Conservation (phyloP, 1,284 basidiomycete species). For the Irpex rosettiformis region DNA sequence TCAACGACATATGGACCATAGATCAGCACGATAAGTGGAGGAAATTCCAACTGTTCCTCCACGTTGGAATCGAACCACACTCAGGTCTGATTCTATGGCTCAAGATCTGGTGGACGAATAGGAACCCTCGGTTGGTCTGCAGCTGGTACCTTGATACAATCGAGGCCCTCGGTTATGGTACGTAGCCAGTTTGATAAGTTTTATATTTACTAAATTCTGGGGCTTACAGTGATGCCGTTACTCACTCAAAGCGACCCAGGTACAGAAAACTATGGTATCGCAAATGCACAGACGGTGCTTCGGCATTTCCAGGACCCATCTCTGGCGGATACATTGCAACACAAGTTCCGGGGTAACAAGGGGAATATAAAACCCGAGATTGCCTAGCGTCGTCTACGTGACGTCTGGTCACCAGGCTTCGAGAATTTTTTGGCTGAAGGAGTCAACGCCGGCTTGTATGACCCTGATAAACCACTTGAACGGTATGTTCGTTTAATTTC, state of each 20-base stretch:
- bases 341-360: constrained; percentile 29
- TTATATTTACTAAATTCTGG: neutral
- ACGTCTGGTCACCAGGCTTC: constrained; percentile 30
- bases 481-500: neutral
- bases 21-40: constrained; percentile 43
- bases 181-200: neutral
- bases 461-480: constrained; percentile 3
- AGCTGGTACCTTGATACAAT: constrained; percentile 30
- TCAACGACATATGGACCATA: constrained; percentile 34
- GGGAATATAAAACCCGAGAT: constrained; percentile 36
- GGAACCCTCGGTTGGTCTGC: constrained; percentile 33
- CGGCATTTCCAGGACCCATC: constrained; percentile 31
- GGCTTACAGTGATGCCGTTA: constrained; percentile 26
- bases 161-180: constrained; percentile 16
- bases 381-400: constrained; percentile 29
- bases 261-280: constrained; percentile 34
- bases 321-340: constrained; percentile 32
- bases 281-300: constrained; percentile 34
- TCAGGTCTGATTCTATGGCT: constrained; percentile 31
- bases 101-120: constrained; percentile 40
- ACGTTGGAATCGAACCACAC: constrained; percentile 33
- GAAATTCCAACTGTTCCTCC: constrained; percentile 33
- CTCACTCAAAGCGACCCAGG: constrained; percentile 38
- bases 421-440: constrained; percentile 26
- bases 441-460: neutral